Evolutionary conservation across 129 eudicot genomes (phyloP), one percentile per base, ranked within the genome.

Genomic region (Chrysanthemum makinoi): DNA sequence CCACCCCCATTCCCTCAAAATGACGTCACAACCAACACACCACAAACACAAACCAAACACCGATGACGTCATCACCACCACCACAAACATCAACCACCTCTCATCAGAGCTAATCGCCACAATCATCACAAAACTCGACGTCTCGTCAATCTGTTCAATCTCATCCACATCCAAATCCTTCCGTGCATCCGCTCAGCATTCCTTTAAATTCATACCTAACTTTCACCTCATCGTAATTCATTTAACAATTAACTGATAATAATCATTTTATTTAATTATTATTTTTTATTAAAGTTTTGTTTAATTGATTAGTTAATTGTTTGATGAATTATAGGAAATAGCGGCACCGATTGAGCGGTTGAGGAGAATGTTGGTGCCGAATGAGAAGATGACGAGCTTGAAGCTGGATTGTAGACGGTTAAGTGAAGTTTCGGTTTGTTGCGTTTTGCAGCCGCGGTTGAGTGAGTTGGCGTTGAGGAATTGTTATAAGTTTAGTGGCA

Each of bases 401-500:
- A 81, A 87, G 79, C 77, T 95, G 47, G 97, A 95, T 78, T 90
- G 97, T 73, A 69, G 84, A 66, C 86, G 94, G 65, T 83, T 95
- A 67, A 87, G 88, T 54, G 99, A 95, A 65, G 72, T 85, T 0
- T 84, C 96, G n/a, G 76, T 90, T 39, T 86, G 83, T 66, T 74
- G 49, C 17, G 81, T 95, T 68, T 72, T 86, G 15, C 91, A 78
- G 65, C 97, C 99, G 16, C 83, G 94, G 44, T 80, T 95, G 82
- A 84, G 68, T 13, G 94, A 90, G 35, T 73, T 90, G n/a, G 79
- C 66, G 51, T 96, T 95, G 12, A 88, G 86, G 46, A 87, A 90
- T 79, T 95, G 99, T 76, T 76, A 63, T 15, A 89, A 85, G 59
- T 90, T 90, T 66, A 88, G 89, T 62, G 99, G 97, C n/a, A 79